Evolutionary conservation across 192 early-diverging fungal species (phyloP).

Genomic region (Coemansia sp.): DNA sequence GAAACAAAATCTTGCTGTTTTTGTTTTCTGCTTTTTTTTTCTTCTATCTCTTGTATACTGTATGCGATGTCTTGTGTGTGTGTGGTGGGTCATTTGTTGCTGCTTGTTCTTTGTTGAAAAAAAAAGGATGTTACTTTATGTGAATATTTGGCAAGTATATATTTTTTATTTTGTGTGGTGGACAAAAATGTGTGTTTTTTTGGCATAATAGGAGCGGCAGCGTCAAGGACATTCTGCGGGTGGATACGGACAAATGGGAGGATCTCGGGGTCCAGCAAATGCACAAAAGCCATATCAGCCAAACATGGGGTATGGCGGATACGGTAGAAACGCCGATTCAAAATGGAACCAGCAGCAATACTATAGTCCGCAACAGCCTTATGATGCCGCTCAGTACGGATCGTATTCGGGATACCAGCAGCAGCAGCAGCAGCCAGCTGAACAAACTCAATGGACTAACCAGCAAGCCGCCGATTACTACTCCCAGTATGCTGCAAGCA

Average conservation of each 20-base stretch:
- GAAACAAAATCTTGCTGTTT: constrained; percentile 6
- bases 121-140: no score
- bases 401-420: constrained; percentile 21
- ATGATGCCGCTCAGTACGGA: constrained; percentile 9
- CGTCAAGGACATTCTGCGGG: constrained; percentile 8
- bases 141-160: no score
- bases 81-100: not conserved
- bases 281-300: no score
- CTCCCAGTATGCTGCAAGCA: constrained; percentile 41
- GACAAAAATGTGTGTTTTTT: not conserved
- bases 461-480: constrained; percentile 52
- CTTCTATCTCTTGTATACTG: not conserved
- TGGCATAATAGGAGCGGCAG: constrained; percentile 3
- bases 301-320: not conserved
- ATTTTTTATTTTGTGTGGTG: no score
- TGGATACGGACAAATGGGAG: constrained; percentile 20
- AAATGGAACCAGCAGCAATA: constrained; percentile 17
- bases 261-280: no score
- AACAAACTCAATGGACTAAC: constrained; percentile 51
- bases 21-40: not conserved
- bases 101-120: no score
- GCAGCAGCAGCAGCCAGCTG: constrained; percentile 20
- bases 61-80: constrained; percentile 6
- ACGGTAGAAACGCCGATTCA: constrained; percentile 15
- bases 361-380: constrained; percentile 8